phyloP scores from a whole-genome alignment of 371 early-diverging fungal species.

The Encephalitozoon cuniculi region DNA sequence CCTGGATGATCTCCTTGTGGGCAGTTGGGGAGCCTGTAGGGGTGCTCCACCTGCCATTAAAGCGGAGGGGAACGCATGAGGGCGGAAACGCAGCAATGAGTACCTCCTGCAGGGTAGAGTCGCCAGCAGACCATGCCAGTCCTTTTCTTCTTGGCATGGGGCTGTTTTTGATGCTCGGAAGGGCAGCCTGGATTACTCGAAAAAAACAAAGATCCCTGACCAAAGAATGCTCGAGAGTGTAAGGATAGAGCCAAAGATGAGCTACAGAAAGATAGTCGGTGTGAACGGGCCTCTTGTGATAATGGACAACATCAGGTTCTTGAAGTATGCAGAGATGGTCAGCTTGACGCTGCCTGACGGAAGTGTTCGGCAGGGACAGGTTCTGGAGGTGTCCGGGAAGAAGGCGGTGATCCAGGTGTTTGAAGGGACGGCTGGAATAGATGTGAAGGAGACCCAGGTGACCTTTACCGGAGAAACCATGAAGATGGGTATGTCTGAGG shows the following conservation, averaged over 20 bases:
- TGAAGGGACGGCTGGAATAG: slow-evolving; percentile 96
- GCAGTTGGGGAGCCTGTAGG: slow-evolving; percentile 5
- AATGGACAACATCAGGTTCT: slow-evolving; percentile 87
- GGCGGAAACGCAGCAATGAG: slow-evolving; percentile 40
- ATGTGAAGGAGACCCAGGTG: slow-evolving; percentile 86
- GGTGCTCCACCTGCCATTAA: background rate
- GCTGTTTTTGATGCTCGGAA: background rate
- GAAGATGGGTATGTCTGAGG: slow-evolving; percentile 94
- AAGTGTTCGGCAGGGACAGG: slow-evolving; percentile 85
- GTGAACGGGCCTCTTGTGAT: slow-evolving; percentile 99
- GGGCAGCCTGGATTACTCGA: background rate
- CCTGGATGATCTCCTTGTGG: background rate
- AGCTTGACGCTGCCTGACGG: slow-evolving; percentile 91
- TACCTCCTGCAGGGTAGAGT: slow-evolving; percentile 24
- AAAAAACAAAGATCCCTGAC: slow-evolving; percentile 6
- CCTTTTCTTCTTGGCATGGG: background rate
- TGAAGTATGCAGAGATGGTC: slow-evolving; percentile 95
- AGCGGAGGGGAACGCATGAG: slow-evolving; percentile 33
- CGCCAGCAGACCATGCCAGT: background rate
- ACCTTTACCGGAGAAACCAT: slow-evolving; percentile 93
- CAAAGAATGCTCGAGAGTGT: background rate
- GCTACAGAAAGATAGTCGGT: slow-evolving; percentile 92
- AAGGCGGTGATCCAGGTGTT: slow-evolving; percentile 97
- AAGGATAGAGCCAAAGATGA: slow-evolving; percentile 58
- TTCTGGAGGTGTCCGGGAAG: slow-evolving; percentile 92